Base-by-base conservation (phyloP, 371 early-diverging fungal genomes). In the Mucor circinelloides region DNA sequence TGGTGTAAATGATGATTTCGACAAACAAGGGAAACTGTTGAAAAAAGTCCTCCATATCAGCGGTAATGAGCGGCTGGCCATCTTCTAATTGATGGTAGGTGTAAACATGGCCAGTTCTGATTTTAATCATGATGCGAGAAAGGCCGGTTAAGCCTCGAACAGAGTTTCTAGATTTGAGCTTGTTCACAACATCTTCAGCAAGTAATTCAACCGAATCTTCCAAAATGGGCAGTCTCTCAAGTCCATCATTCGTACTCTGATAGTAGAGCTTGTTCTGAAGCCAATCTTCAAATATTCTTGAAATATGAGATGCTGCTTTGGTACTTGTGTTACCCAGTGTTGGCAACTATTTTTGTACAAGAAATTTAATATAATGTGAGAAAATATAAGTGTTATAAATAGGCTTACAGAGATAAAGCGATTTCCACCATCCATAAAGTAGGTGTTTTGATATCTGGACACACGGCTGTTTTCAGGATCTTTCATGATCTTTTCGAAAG, bases 211-310 rank as follows among this genome's bases (percentile, higher is more conserved):
- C 78, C 19, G 70, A 68, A 36, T 78, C 78, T 66, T 78, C 75
- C 23, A 78, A 59, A 6, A 78, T 77, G 2, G 78, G 78, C 9
- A 77, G 36, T 15, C 60, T 57, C 25, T 74, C 78, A 21, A 63
- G 52, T 30, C 40, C 36, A 31, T 64, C 50, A 46, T 62, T 66
- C 3, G 52, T n/a, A 17, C 28, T 66, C 36, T 73, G 71, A 36
- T 71, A 30, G 38, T 70, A 75, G 17, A 78, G 48, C 23, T 75
- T 78, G 25, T 72, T 58, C 40, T 78, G 75, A 17, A 78, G 68
- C 78, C 75, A 78, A 38, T 78, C 72, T 57, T 78, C 78, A 70
- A 78, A 78, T 19, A 72, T 55, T 55, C 75, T 61, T n/a, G 71
- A 74, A 40, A 78, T 72, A 38, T 74, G 70, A 19, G 75, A 74